A percentile compares a stretch with the other conserved stretches of the same genome.
Evolutionary conservation across 352 stramenopile species (phyloP).

Genomic region (Globisporangium apiculatum): DNA sequence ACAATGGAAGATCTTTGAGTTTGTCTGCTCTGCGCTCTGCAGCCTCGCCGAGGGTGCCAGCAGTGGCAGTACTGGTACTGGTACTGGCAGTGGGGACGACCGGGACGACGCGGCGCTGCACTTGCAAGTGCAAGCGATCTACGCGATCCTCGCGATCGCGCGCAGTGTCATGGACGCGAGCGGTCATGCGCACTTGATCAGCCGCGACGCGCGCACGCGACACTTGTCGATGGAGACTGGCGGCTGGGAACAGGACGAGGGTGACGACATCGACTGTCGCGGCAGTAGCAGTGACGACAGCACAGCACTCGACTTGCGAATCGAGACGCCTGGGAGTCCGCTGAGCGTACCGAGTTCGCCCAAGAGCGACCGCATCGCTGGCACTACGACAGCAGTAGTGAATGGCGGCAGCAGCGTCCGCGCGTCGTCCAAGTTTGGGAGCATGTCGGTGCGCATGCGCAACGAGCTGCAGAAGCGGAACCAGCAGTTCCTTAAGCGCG

Average conservation of each 20-base stretch:
- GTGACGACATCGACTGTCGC: slow-evolving; percentile 8
- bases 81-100: not conserved
- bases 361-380: not conserved
- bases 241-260: slow-evolving; percentile 80
- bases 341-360: slow-evolving; percentile 6
- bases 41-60: slow-evolving; percentile 56
- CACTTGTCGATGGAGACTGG: slow-evolving; percentile 80
- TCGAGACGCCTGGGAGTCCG: not conserved
- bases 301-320: not conserved
- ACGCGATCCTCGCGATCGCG: slow-evolving; percentile 63
- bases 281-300: not conserved
- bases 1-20: slow-evolving; percentile 87
- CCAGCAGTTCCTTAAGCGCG: slow-evolving; percentile 71
- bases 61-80: not conserved
- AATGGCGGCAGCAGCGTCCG: not conserved
- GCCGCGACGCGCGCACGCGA: slow-evolving; percentile 60
- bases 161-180: slow-evolving; percentile 85
- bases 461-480: slow-evolving; percentile 82
- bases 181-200: slow-evolving; percentile 82
- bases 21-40: slow-evolving; percentile 66
- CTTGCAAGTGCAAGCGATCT: slow-evolving; percentile 63
- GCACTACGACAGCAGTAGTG: not conserved
- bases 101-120: slow-evolving; percentile 26
- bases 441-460: slow-evolving; percentile 63
- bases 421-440: slow-evolving; percentile 31